phyloP scores from a whole-genome alignment of 2,329 filamentous ascomycete genomes.

The Colletotrichum sp. region DNA sequence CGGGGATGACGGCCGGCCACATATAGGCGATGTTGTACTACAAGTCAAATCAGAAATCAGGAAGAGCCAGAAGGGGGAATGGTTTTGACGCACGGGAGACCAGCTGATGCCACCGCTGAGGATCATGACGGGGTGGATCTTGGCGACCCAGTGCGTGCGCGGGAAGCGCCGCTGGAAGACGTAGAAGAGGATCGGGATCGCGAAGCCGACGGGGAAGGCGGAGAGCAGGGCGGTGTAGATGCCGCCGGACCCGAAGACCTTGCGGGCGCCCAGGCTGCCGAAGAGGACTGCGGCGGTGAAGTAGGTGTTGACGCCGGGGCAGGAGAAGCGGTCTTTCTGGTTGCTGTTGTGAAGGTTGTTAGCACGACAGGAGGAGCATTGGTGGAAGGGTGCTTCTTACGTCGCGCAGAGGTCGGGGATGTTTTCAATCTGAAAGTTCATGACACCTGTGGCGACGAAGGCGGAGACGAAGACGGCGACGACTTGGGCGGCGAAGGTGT shows the following conservation, averaged over 20 bases:
- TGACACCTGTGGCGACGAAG: constrained; percentile 35
- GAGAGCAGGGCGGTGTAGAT: constrained; percentile 38
- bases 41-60: neutral
- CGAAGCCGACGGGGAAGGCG: constrained; percentile 39
- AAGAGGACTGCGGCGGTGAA: constrained; percentile 45
- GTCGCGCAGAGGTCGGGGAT: constrained; percentile 33
- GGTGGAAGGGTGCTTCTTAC: neutral
- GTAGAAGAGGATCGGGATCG: constrained; percentile 37
- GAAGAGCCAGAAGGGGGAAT: no score
- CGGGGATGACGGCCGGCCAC: constrained; percentile 48
- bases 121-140: constrained; percentile 44
- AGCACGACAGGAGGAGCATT: rapidly evolving
- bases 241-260: constrained; percentile 40
- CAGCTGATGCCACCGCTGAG: constrained; percentile 38
- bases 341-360: neutral
- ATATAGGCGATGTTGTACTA: constrained; percentile 47
- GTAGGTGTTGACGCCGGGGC: constrained; percentile 35
- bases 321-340: constrained; percentile 30
- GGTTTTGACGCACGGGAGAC: constrained; percentile 27
- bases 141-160: constrained; percentile 35
- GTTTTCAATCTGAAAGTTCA: constrained; percentile 38
- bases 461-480: constrained; percentile 38
- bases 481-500: constrained; percentile 40
- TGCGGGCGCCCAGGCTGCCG: constrained; percentile 43
- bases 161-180: constrained; percentile 36